Base-by-base conservation (phyloP, 2,329 filamentous ascomycete species). In the Sclerotinia borealis region DNA sequence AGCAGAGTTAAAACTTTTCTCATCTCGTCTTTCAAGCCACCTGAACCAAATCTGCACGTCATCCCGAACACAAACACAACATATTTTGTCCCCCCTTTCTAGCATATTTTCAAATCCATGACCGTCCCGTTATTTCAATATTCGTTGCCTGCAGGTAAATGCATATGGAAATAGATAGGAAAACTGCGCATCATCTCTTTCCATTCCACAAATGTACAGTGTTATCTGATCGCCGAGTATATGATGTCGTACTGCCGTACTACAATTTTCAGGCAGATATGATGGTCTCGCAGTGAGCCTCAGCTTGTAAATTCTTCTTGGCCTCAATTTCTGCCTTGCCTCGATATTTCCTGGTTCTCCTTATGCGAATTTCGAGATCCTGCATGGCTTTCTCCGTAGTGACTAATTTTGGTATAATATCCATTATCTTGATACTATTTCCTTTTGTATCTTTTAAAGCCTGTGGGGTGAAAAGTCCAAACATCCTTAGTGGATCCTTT, bases 351-450 rank as follows among this genome's bases (percentile, higher is more conserved):
- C 80, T 76, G 56, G 77, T 61, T 63, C 88, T 78, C 43, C 88
- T 80, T 61, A 93, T 85, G 68, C 89, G 83, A 59, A 87, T 85
- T 77, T 92, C 89, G 6, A 90, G 73, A n/a, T 76, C 76, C 17
- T 79, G 78, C 82, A 93, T 85, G 70, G 85, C 81, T 34, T 79
- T 79, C 41, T 80, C 79, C n/a, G 90, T 74, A 1, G 80, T 81
- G 8, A 80, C 80, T 10, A 92, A 76, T 45, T 76, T 76, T 1
- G 85, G 82, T 2, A 92, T 75, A 4, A 87, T 73, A 0, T 80
- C 82, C 4, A 91, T 79, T 0, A 80, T 80, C 43, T 78, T 71
- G 29, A 84, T 71, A 59, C 89, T 86, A 19, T 82, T 79, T 0
- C 71, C 69, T 73, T 92, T 90, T 2, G 89, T 85, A 27, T 79